phyloP scores from a whole-genome alignment of 345 rosid genomes.

The Aethionema arabicum region DNA sequence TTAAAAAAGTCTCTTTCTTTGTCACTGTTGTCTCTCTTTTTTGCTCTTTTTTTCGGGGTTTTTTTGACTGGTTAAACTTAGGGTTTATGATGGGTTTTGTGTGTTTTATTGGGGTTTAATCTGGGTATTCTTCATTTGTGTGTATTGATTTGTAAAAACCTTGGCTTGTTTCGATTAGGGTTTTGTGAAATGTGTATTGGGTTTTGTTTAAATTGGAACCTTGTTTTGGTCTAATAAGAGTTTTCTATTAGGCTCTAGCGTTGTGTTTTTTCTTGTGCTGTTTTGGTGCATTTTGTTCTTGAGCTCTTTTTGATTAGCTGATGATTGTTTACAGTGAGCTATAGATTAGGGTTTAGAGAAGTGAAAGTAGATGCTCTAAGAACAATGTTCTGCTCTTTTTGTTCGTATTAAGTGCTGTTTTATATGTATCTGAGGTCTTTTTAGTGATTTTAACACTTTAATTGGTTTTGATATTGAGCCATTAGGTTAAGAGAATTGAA shows the following conservation, averaged over 20 bases:
- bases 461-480: too few relatives aligned
- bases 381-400: too few relatives aligned
- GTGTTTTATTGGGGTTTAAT: slow-evolving; percentile 17
- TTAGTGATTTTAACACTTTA: too few relatives aligned
- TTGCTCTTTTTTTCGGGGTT: neutral
- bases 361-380: too few relatives aligned
- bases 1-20: slow-evolving; percentile 16
- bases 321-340: too few relatives aligned
- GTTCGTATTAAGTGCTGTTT: too few relatives aligned
- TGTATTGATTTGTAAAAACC: slow-evolving; percentile 18
- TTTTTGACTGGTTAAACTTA: slow-evolving; percentile 19
- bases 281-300: slow-evolving; percentile 5
- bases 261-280: slow-evolving; percentile 1
- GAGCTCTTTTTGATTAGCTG: neutral
- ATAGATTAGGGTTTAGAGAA: too few relatives aligned
- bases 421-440: too few relatives aligned
- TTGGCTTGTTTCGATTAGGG: slow-evolving; percentile 27
- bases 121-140: slow-evolving; percentile 24
- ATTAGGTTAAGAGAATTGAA: too few relatives aligned
- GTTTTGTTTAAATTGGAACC: slow-evolving; percentile 3
- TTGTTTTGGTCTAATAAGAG: slow-evolving; percentile 2
- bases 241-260: neutral
- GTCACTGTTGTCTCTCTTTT: slow-evolving; percentile 3
- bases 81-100: neutral
- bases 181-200: slow-evolving; percentile 13